Conservation (phyloP, 495 filamentous ascomycete species). For the Wilcoxina mikolae region DNA sequence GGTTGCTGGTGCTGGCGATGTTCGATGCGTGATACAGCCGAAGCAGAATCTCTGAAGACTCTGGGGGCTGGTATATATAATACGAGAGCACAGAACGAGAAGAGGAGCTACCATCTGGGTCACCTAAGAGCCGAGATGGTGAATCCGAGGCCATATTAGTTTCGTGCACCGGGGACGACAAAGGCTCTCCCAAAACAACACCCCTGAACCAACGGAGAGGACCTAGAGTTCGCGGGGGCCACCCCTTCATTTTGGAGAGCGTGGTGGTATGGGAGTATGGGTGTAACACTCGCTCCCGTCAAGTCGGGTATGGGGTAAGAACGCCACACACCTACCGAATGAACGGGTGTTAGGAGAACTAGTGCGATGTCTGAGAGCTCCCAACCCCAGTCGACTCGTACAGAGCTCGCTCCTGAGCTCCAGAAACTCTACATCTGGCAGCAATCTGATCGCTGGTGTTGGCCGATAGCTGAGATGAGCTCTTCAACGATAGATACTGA, state of each 20-base stretch:
- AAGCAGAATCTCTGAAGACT: neutral
- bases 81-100: neutral
- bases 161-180: neutral
- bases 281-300: neutral
- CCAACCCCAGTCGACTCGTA: neutral
- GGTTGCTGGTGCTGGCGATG: neutral
- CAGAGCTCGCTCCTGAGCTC: neutral
- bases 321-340: neutral
- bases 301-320: neutral
- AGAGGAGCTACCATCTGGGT: no score
- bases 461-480: slow-evolving; percentile 3
- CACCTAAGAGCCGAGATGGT: no score
- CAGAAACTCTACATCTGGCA: no score
- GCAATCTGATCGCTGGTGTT: no score
- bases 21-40: neutral
- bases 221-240: neutral
- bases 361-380: neutral
- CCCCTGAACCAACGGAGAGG: neutral
- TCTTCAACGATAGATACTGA: no score
- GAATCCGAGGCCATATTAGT: neutral
- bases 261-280: no score
- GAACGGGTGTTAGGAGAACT: neutral
- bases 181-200: neutral
- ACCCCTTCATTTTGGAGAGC: neutral
- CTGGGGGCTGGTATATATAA: neutral